Conservation (phyloP, 257 asterid species). For the Misopates orontium region DNA sequence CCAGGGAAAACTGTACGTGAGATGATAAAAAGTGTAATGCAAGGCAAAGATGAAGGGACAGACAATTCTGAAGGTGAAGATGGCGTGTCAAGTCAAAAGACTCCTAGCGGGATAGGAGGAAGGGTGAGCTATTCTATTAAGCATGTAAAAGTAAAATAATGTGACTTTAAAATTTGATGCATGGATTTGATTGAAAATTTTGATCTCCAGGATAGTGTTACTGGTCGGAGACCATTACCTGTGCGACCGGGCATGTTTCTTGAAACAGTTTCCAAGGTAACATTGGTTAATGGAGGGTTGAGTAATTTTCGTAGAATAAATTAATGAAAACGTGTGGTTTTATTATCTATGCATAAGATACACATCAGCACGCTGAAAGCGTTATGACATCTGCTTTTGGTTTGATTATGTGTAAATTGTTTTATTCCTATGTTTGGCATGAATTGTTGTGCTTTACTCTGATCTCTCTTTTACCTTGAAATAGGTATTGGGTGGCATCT, state of each 20-base stretch:
- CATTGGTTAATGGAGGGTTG: constrained; percentile 20
- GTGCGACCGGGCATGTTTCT: constrained; percentile 99
- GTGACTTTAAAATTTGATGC: constrained; percentile 12
- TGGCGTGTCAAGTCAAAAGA: constrained; percentile 28
- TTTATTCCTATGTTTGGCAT: not conserved
- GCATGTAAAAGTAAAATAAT: constrained; percentile 2
- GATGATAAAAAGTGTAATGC: constrained; percentile 89
- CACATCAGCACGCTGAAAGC: not conserved
- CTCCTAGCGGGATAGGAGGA: constrained; percentile 66
- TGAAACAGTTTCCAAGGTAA: constrained; percentile 96
- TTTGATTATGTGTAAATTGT: not conserved
- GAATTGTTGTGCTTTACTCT: constrained; percentile 23
- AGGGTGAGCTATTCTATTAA: constrained; percentile 54
- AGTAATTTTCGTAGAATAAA: no score
- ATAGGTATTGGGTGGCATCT: constrained; percentile 89
- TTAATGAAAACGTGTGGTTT: not conserved
- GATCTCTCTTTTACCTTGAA: constrained; percentile 30
- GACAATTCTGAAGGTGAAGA: constrained; percentile 48
- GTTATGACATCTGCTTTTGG: constrained; percentile 9
- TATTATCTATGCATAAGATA: not conserved
- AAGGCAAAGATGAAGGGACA: constrained; percentile 80
- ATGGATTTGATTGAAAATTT: constrained; percentile 36
- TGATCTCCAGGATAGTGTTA: constrained; percentile 72
- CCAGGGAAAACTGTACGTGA: constrained; percentile 83
- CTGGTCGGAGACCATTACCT: constrained; percentile 73